These are phyloP conservation scores for Botrytis cinerea DNA, from an alignment of 2,329 filamentous ascomycete genomes.

Conservation along the genomic window DNA sequence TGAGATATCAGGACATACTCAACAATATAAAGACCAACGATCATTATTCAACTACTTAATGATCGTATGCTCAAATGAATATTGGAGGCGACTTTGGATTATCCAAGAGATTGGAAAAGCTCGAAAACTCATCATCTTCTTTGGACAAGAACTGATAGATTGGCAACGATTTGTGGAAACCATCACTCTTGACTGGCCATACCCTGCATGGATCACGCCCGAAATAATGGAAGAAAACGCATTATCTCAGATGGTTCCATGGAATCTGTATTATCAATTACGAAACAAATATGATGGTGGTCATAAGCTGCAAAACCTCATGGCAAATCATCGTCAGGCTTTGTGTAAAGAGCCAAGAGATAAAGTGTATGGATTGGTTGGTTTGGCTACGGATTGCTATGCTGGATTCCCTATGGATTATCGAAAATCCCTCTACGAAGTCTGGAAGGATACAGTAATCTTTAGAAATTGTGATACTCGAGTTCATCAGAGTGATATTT, in stretches of 20 bases:
- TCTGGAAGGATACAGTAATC: conserved; percentile 40
- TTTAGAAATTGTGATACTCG: conserved; percentile 31
- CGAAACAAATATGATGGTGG: conserved; percentile 24
- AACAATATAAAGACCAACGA: background rate
- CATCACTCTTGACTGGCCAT: background rate
- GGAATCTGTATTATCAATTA: conserved; percentile 31
- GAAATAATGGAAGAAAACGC: background rate
- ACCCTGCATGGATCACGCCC: background rate
- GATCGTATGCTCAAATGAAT: conserved; percentile 29
- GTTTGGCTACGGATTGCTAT: conserved; percentile 36
- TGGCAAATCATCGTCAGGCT: conserved; percentile 34
- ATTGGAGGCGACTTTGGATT: conserved; percentile 37
- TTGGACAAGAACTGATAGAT: conserved; percentile 27
- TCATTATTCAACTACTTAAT: background rate
- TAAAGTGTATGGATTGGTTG: conserved; percentile 41
- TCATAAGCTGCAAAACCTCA: conserved; percentile 32
- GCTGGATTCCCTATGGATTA: conserved; percentile 39
- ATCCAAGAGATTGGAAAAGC: conserved; percentile 40
- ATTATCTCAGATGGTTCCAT: conserved; percentile 23
- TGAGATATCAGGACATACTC: background rate
- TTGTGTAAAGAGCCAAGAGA: conserved; percentile 39
- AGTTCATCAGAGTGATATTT: background rate
- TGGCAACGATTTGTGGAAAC: conserved; percentile 21
- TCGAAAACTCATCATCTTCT: conserved; percentile 34
- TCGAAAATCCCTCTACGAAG: conserved; percentile 33